phyloP scores from a whole-genome alignment of 2,329 filamentous ascomycete species.

The Aspergillus awamori region DNA sequence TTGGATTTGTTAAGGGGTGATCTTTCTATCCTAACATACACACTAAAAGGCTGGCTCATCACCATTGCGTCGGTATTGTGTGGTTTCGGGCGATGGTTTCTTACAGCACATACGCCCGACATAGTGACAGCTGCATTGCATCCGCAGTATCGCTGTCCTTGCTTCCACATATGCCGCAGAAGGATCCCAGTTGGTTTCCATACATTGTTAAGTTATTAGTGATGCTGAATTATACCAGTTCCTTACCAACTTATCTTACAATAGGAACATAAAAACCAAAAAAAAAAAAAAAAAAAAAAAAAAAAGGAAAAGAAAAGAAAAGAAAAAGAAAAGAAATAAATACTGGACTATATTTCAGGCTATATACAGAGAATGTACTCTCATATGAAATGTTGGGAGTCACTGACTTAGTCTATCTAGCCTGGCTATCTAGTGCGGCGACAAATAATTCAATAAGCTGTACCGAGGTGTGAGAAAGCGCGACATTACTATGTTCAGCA shows the following conservation, averaged over 20 bases:
- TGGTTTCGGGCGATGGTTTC: background rate
- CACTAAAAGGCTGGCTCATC: too few species aligned
- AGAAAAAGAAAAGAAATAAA: too few species aligned
- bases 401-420: background rate
- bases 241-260: too few species aligned
- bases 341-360: too few species aligned
- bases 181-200: background rate
- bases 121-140: background rate
- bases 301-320: too few species aligned
- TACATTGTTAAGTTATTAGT: background rate
- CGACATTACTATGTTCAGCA: background rate
- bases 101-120: background rate
- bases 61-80: too few species aligned
- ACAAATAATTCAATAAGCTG: background rate
- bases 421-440: background rate
- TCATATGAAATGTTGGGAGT: background rate
- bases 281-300: too few species aligned
- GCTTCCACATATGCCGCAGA: background rate
- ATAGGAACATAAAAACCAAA: too few species aligned
- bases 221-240: background rate
- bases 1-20: too few species aligned
- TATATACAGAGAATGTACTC: background rate
- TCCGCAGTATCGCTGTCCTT: background rate
- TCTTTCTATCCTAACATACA: too few species aligned
- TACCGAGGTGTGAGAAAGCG: background rate